Conservation (phyloP, 2,329 filamentous ascomycete species). For the Alternaria infectoria region DNA sequence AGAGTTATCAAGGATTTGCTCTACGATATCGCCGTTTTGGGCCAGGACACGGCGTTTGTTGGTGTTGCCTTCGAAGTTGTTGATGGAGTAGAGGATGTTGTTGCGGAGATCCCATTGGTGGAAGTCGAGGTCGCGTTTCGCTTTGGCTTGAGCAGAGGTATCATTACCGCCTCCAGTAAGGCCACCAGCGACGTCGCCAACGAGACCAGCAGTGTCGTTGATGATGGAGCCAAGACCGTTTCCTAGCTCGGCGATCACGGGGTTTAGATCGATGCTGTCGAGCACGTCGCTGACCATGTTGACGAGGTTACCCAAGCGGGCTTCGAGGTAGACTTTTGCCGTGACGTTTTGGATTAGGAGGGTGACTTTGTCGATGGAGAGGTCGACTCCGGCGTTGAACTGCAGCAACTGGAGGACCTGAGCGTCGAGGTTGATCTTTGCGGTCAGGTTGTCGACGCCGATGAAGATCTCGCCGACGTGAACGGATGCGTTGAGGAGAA, state of each 20-base stretch:
- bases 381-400: conserved; percentile 67
- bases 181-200: conserved; percentile 32
- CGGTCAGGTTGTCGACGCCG: conserved; percentile 65
- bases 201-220: conserved; percentile 44
- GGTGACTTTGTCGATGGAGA: conserved; percentile 63
- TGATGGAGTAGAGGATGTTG: conserved; percentile 66
- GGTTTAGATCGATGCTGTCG: conserved; percentile 66
- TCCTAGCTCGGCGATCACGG: conserved; percentile 63
- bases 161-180: conserved; percentile 13
- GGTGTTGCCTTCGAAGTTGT: conserved; percentile 63
- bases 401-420: conserved; percentile 64
- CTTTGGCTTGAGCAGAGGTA: conserved; percentile 18
- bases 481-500: conserved; percentile 66
- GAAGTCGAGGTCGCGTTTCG: conserved; percentile 40
- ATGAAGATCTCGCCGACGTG: conserved; percentile 65
- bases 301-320: conserved; percentile 65
- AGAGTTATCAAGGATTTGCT: conserved; percentile 62
- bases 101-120: conserved; percentile 58
- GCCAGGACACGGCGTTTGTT: conserved; percentile 63
- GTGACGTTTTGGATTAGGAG: conserved; percentile 65
- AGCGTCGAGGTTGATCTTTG: conserved; percentile 66
- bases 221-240: conserved; percentile 58
- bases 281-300: conserved; percentile 66
- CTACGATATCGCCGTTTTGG: conserved; percentile 62
- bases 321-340: conserved; percentile 65